phyloP scores from a whole-genome alignment of 768 basidiomycete genomes.

The Lactarius evosmus region DNA sequence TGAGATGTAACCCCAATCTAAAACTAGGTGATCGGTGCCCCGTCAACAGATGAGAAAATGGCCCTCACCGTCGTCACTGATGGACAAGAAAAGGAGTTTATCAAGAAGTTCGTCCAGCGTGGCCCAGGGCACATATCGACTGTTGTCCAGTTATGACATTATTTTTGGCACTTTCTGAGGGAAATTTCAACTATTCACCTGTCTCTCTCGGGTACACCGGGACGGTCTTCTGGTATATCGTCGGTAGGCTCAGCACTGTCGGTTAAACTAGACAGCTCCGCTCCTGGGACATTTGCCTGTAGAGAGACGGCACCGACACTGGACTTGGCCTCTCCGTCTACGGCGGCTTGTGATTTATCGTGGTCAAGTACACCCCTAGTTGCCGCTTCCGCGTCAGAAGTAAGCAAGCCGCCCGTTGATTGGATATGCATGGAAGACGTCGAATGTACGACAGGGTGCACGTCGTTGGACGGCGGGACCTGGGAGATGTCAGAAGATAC shows the following conservation, averaged over 20 bases:
- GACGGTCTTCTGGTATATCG: constrained; percentile 22
- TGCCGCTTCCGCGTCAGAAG: constrained; percentile 41
- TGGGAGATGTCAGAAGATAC: constrained; percentile 33
- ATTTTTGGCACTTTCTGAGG: neutral
- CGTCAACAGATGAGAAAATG: neutral
- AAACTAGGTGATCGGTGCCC: constrained; percentile 18
- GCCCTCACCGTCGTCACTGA: constrained; percentile 74
- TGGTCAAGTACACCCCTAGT: constrained; percentile 30
- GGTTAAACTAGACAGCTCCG: constrained; percentile 16
- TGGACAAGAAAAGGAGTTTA: constrained; percentile 75
- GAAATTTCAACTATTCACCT: constrained; percentile 38
- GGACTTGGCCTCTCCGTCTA: constrained; percentile 8
- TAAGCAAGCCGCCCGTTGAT: constrained; percentile 52
- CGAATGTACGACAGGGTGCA: constrained; percentile 27
- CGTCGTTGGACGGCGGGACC: neutral
- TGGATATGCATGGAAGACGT: constrained; percentile 52
- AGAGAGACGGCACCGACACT: constrained; percentile 10
- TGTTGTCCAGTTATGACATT: constrained; percentile 35
- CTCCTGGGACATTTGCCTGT: constrained; percentile 6
- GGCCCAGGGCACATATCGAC: constrained; percentile 65
- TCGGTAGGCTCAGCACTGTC: constrained; percentile 17
- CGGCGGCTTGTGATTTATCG: constrained; percentile 28
- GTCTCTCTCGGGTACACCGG: constrained; percentile 39
- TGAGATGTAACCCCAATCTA: constrained; percentile 73
- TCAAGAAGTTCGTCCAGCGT: constrained; percentile 77